phyloP scores from a whole-genome alignment of 306 rosid genomes.

The Astragalus membranaceus region DNA sequence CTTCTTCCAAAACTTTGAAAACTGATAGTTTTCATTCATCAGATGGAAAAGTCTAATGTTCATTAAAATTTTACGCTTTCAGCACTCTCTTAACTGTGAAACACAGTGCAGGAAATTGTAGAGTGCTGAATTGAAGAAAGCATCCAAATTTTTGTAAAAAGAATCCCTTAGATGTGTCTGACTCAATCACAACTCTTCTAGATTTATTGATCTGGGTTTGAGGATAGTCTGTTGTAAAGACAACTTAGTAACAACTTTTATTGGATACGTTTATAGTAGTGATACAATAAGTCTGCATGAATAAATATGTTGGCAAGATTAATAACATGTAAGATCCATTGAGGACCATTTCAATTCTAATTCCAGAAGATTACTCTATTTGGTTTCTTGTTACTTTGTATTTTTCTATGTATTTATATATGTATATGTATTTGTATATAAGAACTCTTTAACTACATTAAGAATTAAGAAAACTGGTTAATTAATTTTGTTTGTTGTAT shows the following conservation, averaged over 20 bases:
- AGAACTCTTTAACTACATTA: too few relatives aligned
- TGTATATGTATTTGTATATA: too few relatives aligned
- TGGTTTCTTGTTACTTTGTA: background rate
- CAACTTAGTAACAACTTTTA: slow-evolving; percentile 21
- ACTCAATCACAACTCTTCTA: slow-evolving; percentile 23
- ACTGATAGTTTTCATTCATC: slow-evolving; percentile 30
- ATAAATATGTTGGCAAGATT: slow-evolving; percentile 9
- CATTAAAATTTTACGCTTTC: background rate
- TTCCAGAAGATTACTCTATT: background rate
- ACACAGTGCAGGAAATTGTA: too few relatives aligned
- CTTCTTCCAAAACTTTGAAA: slow-evolving; percentile 36
- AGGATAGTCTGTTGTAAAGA: slow-evolving; percentile 36
- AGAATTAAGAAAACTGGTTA: too few relatives aligned
- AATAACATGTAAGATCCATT: background rate
- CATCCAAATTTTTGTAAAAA: slow-evolving; percentile 7
- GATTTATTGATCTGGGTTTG: slow-evolving; percentile 28
- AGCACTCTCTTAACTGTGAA: background rate
- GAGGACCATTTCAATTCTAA: slow-evolving; percentile 15
- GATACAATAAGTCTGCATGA: slow-evolving; percentile 18
- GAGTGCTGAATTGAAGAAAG: slow-evolving; percentile 20
- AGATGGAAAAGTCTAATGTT: slow-evolving; percentile 55
- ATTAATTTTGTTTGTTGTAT: too few relatives aligned
- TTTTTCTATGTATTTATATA: too few relatives aligned
- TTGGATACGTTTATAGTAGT: slow-evolving; percentile 3
- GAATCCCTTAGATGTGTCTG: background rate